Conservation (phyloP, 495 filamentous ascomycete species). For the Symbiotaphrina buchneri region DNA sequence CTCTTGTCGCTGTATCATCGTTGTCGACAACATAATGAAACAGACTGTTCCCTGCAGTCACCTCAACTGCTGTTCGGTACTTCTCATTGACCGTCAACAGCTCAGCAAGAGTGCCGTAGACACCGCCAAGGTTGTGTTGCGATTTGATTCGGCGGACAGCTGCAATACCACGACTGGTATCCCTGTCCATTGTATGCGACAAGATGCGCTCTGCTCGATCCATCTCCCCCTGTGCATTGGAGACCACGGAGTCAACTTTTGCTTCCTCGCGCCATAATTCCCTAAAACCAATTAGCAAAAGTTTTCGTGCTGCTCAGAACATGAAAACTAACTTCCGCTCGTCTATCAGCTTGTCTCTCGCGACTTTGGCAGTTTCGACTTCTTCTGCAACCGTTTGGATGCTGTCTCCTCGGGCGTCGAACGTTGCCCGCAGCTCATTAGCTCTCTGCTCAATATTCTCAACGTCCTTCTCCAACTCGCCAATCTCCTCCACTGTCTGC, state of each 20-base stretch:
- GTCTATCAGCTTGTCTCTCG: conserved; percentile 57
- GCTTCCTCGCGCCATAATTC: conserved; percentile 80
- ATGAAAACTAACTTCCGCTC: conserved; percentile 44
- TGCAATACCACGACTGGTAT: conserved; percentile 62
- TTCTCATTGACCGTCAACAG: conserved; percentile 66
- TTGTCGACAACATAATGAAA: conserved; percentile 97
- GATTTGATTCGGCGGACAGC: conserved; percentile 61
- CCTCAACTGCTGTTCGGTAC: conserved; percentile 78
- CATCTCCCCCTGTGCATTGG: conserved; percentile 48
- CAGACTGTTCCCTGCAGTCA: conserved; percentile 75
- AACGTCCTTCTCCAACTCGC: conserved; percentile 46
- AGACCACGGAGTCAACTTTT: conserved; percentile 55
- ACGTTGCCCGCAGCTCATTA: conserved; percentile 38
- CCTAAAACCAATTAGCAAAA: conserved; percentile 12
- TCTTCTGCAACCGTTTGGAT: conserved; percentile 47
- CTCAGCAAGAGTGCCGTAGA: conserved; percentile 83
- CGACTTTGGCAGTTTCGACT: conserved; percentile 58
- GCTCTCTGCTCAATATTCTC: conserved; percentile 48
- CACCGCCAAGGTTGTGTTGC: conserved; percentile 57
- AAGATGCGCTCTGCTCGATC: conserved; percentile 55
- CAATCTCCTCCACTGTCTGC: conserved; percentile 73
- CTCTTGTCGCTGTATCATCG: conserved; percentile 61
- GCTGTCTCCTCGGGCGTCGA: conserved; percentile 58
- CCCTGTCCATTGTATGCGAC: conserved; percentile 70
- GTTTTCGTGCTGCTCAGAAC: not conserved